Conservation (phyloP, 805 yeast genomes). For the Candida rishiriensis region DNA sequence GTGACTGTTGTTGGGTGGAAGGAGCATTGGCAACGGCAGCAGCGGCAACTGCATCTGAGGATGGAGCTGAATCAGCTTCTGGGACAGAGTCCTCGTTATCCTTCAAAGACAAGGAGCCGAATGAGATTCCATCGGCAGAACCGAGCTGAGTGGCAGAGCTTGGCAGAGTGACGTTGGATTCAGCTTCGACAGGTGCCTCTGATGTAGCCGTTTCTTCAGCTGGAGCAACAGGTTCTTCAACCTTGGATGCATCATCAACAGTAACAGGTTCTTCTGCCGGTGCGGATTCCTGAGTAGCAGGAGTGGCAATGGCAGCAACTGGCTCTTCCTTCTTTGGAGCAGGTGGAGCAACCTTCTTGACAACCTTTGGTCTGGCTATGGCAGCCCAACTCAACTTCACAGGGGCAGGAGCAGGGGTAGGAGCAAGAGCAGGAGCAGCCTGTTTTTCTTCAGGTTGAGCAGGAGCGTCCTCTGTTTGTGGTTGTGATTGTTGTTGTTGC, state of each 20-base stretch:
- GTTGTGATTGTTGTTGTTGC: conserved; percentile 5
- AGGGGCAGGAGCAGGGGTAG: conserved; percentile 14
- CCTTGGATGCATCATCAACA: conserved; percentile 8
- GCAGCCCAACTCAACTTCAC: conserved; percentile 22
- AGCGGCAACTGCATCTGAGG: conserved; percentile 4
- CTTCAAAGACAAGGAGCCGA: conserved; percentile 48
- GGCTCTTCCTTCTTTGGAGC: conserved; percentile 13
- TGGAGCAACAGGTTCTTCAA: conserved; percentile 5
- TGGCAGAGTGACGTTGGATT: conserved; percentile 42
- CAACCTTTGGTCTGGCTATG: conserved; percentile 23
- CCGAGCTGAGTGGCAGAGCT: conserved; percentile 40
- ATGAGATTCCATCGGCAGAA: conserved; percentile 47
- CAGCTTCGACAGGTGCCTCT: neutral
- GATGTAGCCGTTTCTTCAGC: conserved; percentile 6
- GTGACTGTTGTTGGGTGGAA: conserved; percentile 3
- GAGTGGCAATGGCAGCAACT: conserved; percentile 6
- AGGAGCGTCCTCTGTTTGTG: conserved; percentile 1
- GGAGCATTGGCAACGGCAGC: conserved; percentile 7
- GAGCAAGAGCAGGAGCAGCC: conserved; percentile 5
- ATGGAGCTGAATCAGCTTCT: conserved; percentile 13
- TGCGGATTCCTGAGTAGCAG: neutral
- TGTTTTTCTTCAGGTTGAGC: conserved; percentile 1
- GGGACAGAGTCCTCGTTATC: conserved; percentile 35
- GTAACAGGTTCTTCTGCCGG: conserved; percentile 6
- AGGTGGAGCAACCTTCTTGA: conserved; percentile 14